These are phyloP conservation scores for Venturia asperata DNA, from an alignment of 2,329 filamentous ascomycete species.

Conservation along the genomic window DNA sequence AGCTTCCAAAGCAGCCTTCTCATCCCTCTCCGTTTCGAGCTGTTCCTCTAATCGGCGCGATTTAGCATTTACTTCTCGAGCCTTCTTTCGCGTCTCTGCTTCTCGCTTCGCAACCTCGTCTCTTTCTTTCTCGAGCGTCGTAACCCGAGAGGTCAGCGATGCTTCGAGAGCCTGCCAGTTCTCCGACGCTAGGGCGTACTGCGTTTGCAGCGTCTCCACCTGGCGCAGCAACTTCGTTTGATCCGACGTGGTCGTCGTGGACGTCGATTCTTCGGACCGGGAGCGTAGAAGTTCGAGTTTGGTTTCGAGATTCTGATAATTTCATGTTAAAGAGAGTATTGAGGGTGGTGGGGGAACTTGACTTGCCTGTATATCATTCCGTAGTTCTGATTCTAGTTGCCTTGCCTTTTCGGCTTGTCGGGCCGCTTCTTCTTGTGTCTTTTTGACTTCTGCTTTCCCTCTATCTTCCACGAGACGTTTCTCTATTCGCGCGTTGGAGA, in stretches of 20 bases:
- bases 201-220: constrained; percentile 89
- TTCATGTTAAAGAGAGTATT: constrained; percentile 24
- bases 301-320: constrained; percentile 65
- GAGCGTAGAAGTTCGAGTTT: constrained; percentile 83
- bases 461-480: constrained; percentile 69
- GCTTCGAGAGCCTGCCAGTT: constrained; percentile 98
- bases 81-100: constrained; percentile 80
- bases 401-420: constrained; percentile 64
- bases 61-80: constrained; percentile 70
- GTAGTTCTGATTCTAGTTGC: constrained; percentile 66
- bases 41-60: constrained; percentile 71
- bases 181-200: constrained; percentile 87
- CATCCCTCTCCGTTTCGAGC: constrained; percentile 60
- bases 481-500: constrained; percentile 63
- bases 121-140: constrained; percentile 77
- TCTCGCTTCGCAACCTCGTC: constrained; percentile 80
- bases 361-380: constrained; percentile 59
- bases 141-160: constrained; percentile 69
- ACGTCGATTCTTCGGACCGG: constrained; percentile 81
- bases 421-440: constrained; percentile 65
- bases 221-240: constrained; percentile 88
- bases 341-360: not conserved
- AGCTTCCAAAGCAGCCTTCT: constrained; percentile 56
- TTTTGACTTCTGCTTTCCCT: constrained; percentile 59
- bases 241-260: constrained; percentile 70